Base-by-base conservation (phyloP, 352 stramenopile genomes). In the Phytophthora pinifolia region DNA sequence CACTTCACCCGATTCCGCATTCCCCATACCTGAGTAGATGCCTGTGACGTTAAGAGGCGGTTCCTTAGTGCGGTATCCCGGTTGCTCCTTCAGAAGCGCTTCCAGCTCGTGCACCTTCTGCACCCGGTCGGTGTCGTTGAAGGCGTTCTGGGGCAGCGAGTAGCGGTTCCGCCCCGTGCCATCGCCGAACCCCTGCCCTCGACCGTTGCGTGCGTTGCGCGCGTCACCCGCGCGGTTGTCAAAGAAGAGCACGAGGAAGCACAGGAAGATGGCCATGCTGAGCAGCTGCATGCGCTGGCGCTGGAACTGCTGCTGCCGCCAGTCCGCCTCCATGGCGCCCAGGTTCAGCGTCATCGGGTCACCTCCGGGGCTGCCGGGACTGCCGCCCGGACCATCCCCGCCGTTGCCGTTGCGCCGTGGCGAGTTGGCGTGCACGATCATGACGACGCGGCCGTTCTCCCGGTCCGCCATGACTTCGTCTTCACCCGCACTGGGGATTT, bases 181-280 rank as follows among this genome's bases (percentile, higher is more conserved):
- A 20, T 70, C 44, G 38, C 49, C 53, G 4, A 33, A 35, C 10
- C 36, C 55, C 3, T 25, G 20, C 14, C 17, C 57, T 20, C 45
- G 41, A 12, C 60, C 43, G 17, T 48, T 64, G 15, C 60, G 55
- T 30, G 54, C 52, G 44, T 66, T 66, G n/a, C 72, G 69, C 48
- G 65, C 54, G 30, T 83, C 69, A 17, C 70, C 68, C 9, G 78
- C 73, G 65, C 77, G 79, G 61, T 88, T 89, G 53, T 93, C 83
- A 46, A 93, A 89, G 62, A 93, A 91, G 22, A 93, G 65, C 43
- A 93, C 79, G 67, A 93, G 83, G 58, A 93, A 93, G 65, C 83
- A 93, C 20, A 93, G 67, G 42, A 93, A 93, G 43, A 93, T 93
- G 32, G 83, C 82, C 77, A 90, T 93, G 47, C 80, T 91, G 6